These are phyloP conservation scores for Hypoxylon sp. DNA, from an alignment of 2,329 filamentous ascomycete species.

Conservation along the genomic window DNA sequence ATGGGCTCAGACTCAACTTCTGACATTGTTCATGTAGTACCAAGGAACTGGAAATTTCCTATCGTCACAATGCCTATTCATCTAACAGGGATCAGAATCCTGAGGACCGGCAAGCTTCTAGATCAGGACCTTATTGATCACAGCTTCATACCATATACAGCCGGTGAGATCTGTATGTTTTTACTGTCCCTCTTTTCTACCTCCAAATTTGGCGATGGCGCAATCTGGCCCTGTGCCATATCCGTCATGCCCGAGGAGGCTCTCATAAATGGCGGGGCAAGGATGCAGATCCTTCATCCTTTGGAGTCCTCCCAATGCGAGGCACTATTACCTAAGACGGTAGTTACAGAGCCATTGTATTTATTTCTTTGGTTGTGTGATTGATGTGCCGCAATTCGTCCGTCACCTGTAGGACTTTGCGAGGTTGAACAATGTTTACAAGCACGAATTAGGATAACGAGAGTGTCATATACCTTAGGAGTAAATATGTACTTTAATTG, in stretches of 20 bases:
- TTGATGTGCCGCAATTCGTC: slow-evolving; percentile 7
- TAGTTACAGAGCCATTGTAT: slow-evolving; percentile 15
- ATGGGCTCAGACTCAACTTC: slow-evolving; percentile 7
- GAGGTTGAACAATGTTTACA: slow-evolving; percentile 7
- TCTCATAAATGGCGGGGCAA: slow-evolving; percentile 19
- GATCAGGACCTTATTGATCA: slow-evolving; percentile 5
- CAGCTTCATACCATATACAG: slow-evolving; percentile 3
- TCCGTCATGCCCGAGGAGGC: slow-evolving; percentile 16
- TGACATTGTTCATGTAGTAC: background rate
- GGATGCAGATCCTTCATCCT: slow-evolving; percentile 28
- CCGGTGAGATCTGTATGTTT: background rate
- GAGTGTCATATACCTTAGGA: background rate
- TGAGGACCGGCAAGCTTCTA: slow-evolving; percentile 4
- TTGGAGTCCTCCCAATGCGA: slow-evolving; percentile 21
- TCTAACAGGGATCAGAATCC: slow-evolving; percentile 8
- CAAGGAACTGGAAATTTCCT: slow-evolving; percentile 3
- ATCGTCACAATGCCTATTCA: slow-evolving; percentile 2
- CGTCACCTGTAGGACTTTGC: slow-evolving; percentile 1
- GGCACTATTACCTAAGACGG: slow-evolving; percentile 21
- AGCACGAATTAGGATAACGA: background rate
- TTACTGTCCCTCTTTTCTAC: slow-evolving; percentile 3
- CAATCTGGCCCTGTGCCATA: background rate
- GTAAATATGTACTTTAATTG: background rate
- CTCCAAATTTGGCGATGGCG: slow-evolving; percentile 14
- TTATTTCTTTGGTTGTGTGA: slow-evolving; percentile 5